These are phyloP conservation scores for Euphorbia pulcherrima DNA, from an alignment of 345 rosid genomes.

Conservation along the genomic window DNA sequence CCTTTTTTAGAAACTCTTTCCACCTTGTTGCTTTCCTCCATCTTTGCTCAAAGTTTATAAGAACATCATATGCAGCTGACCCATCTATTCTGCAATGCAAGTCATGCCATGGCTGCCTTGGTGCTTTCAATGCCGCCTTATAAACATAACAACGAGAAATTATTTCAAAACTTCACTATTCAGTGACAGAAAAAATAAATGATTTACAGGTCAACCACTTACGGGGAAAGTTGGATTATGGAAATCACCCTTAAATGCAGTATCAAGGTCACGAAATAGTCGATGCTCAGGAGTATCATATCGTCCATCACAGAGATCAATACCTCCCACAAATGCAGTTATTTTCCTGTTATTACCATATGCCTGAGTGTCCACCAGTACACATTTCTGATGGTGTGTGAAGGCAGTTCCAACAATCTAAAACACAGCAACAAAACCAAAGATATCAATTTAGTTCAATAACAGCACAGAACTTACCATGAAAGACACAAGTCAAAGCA, in stretches of 20 bases:
- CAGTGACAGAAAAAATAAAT: not conserved
- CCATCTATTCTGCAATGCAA: constrained; percentile 87
- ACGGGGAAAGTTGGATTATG: constrained; percentile 85
- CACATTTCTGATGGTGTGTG: constrained; percentile 92
- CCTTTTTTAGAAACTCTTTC: constrained; percentile 64
- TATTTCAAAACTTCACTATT: not conserved
- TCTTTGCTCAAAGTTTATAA: constrained; percentile 94
- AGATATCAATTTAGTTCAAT: constrained; percentile 1
- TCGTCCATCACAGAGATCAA: constrained; percentile 96
- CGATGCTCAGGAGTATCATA: constrained; percentile 94
- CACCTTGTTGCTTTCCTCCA: constrained; percentile 84
- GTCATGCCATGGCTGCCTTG: constrained; percentile 98
- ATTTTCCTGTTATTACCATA: constrained; percentile 64
- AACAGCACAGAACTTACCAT: not conserved
- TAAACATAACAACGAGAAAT: constrained; percentile 6
- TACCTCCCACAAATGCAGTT: constrained; percentile 89
- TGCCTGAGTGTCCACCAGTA: constrained; percentile 86
- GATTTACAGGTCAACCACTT: constrained; percentile 34
- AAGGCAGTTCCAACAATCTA: constrained; percentile 89
- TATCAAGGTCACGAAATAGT: constrained; percentile 43
- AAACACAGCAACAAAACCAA: constrained; percentile 15
- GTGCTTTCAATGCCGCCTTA: constrained; percentile 67
- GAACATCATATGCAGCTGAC: constrained; percentile 92
- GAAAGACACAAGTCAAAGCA: not conserved
- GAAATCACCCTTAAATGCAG: constrained; percentile 70